These are phyloP conservation scores for Sequoiadendron giganteum DNA, from an alignment of 75 land plant species.

Conservation along the genomic window DNA sequence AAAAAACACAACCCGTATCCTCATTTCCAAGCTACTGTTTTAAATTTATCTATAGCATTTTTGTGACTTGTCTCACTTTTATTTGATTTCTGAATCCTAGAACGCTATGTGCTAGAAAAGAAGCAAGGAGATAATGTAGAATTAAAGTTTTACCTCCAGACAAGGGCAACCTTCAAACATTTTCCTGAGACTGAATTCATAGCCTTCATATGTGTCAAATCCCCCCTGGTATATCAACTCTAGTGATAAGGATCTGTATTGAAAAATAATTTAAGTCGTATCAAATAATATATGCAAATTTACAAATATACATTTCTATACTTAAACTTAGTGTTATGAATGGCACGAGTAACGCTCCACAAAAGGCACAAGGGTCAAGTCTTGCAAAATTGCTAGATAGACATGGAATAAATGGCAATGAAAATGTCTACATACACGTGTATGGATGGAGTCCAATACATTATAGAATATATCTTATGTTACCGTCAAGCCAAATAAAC, in stretches of 20 bases:
- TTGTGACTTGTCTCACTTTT: not conserved
- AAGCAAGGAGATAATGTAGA: not conserved
- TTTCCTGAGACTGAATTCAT: conserved; percentile 20
- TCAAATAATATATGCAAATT: not conserved
- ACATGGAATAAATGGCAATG: not conserved
- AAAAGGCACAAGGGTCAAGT: not conserved
- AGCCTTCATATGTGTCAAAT: conserved; percentile 3
- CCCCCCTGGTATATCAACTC: conserved; percentile 34
- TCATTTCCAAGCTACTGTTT: not conserved
- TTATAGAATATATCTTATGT: not conserved
- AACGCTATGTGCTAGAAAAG: not conserved
- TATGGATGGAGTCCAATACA: not conserved
- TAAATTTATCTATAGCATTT: not conserved
- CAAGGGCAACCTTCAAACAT: conserved; percentile 35
- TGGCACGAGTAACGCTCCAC: not conserved
- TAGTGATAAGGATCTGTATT: conserved; percentile 33
- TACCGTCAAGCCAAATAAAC: not conserved
- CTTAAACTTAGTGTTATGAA: not conserved
- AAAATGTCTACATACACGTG: not conserved
- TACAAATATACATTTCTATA: not conserved
- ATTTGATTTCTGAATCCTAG: not conserved
- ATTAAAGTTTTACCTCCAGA: conserved; percentile 31
- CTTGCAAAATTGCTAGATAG: not conserved
- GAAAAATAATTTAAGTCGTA: not conserved
- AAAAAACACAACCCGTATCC: not conserved